Percentiles rank a stretch among this genome's conserved stretches.
These are phyloP conservation scores for Aristolochia fimbriata DNA, from an alignment of 164 flowering plant species.

Conservation along the genomic window DNA sequence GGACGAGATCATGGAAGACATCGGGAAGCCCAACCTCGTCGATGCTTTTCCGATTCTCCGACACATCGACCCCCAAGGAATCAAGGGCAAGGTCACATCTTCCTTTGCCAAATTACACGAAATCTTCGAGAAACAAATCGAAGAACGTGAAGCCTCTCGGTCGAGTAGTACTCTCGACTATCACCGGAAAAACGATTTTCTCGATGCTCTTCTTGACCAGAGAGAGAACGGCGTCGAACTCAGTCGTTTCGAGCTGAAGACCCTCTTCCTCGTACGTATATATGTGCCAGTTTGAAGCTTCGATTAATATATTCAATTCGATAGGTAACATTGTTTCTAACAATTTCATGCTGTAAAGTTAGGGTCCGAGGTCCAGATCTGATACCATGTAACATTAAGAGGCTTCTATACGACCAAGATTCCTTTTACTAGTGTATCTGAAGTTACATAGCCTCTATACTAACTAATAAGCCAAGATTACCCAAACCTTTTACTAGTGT, in stretches of 20 bases:
- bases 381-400: too few species aligned
- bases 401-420: too few species aligned
- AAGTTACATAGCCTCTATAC: too few species aligned
- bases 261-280: background rate
- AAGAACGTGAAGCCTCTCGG: background rate
- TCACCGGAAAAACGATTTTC: background rate
- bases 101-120: background rate
- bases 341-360: too few species aligned
- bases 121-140: background rate
- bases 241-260: background rate
- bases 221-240: background rate
- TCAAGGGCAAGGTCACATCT: background rate
- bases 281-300: too few species aligned
- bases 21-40: conserved; percentile 4
- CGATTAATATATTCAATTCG: too few species aligned
- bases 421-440: too few species aligned
- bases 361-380: too few species aligned
- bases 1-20: background rate
- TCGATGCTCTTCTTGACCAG: conserved; percentile 3
- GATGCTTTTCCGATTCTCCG: conserved; percentile 4
- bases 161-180: background rate
- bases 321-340: too few species aligned
- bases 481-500: too few species aligned
- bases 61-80: conserved; percentile 3
- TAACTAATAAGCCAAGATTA: too few species aligned